A percentile compares a stretch with the other conserved stretches of the same genome.
Conservation (phyloP, 2,329 filamentous ascomycete species). For the Penicillium sp. region DNA sequence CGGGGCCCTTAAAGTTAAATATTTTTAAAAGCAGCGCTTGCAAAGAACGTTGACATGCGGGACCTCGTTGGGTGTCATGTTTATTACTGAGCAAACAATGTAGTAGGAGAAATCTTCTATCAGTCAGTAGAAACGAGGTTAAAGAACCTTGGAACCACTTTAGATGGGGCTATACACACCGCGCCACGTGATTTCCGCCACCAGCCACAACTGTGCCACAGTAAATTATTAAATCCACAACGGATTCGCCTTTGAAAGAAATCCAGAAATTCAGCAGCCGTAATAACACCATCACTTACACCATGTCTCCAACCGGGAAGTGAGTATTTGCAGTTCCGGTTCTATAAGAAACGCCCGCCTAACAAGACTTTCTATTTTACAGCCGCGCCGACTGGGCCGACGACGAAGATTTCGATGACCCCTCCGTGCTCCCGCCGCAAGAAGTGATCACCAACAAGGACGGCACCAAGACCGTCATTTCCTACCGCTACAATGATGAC, state of each 20-base stretch:
- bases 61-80: no score
- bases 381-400: constrained; percentile 87
- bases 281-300: constrained; percentile 29
- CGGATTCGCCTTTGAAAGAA: constrained; percentile 40
- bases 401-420: constrained; percentile 80
- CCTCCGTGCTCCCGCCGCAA: constrained; percentile 77
- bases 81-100: no score
- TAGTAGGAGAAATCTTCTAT: no score
- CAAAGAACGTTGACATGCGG: no score
- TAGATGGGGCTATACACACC: background rate
- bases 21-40: no score
- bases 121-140: background rate
- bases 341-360: constrained; percentile 4
- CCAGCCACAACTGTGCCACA: constrained; percentile 39
- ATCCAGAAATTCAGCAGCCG: constrained; percentile 40
- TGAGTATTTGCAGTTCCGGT: constrained; percentile 28
- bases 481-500: constrained; percentile 85
- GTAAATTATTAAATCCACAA: constrained; percentile 42
- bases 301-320: constrained; percentile 49
- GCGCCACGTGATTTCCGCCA: constrained; percentile 22
- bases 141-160: background rate
- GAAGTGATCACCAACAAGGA: constrained; percentile 96
- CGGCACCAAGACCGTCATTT: constrained; percentile 92
- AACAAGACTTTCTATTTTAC: constrained; percentile 19
- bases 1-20: no score